phyloP scores from a whole-genome alignment of 805 yeast species.

The Vanderwaltozyma polyspora region DNA sequence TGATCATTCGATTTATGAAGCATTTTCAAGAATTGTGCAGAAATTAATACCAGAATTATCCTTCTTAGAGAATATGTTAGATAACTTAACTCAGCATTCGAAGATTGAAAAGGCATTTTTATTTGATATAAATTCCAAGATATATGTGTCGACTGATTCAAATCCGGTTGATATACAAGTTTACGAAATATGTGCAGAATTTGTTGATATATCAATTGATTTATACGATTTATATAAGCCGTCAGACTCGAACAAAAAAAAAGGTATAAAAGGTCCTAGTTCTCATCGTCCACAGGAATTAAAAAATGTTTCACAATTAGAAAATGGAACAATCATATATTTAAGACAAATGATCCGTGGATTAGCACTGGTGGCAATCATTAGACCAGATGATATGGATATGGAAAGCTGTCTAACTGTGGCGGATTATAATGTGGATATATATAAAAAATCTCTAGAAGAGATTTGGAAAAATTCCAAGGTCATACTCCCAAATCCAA shows the following conservation, averaged over 20 bases:
- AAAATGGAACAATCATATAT: conserved; percentile 75
- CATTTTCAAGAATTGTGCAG: conserved; percentile 86
- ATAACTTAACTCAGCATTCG: conserved; percentile 77
- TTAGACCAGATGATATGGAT: conserved; percentile 51
- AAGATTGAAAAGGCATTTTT: conserved; percentile 87
- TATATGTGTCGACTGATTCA: conserved; percentile 92
- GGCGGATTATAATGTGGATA: conserved; percentile 79
- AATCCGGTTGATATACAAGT: conserved; percentile 92
- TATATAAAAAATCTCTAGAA: conserved; percentile 66
- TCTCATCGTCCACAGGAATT: conserved; percentile 27
- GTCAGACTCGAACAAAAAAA: conserved; percentile 1
- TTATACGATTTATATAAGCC: conserved; percentile 57
- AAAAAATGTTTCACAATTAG: conserved; percentile 62
- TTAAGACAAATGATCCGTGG: conserved; percentile 90
- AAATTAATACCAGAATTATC: conserved; percentile 84
- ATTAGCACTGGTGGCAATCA: conserved; percentile 77
- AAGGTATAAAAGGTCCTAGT: not conserved
- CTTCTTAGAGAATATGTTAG: conserved; percentile 76
- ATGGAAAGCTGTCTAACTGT: conserved; percentile 45
- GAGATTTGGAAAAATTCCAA: conserved; percentile 40
- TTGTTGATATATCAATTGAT: conserved; percentile 88
- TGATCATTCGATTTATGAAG: conserved; percentile 93
- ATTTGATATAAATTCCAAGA: conserved; percentile 85
- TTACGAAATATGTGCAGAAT: conserved; percentile 94
- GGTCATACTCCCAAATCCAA: conserved; percentile 4